These are phyloP conservation scores for Cnidoscolus chayamansa DNA, from an alignment of 441 rosid species.

Conservation along the genomic window DNA sequence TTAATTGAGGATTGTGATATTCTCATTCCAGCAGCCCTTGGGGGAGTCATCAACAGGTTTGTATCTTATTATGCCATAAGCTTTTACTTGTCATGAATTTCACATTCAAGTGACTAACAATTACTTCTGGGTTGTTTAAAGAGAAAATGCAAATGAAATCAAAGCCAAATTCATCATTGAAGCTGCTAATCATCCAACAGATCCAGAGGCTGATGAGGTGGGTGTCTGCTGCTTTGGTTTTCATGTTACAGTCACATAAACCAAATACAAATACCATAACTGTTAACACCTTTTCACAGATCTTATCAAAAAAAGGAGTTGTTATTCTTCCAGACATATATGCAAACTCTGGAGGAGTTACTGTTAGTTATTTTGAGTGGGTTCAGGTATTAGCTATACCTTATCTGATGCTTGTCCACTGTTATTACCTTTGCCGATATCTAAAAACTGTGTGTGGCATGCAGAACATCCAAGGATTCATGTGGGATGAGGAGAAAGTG, in stretches of 20 bases:
- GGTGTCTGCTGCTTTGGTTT: constrained; percentile 19
- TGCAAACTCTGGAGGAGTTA: constrained; percentile 94
- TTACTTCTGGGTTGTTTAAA: constrained; percentile 25
- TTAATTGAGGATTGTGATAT: constrained; percentile 89
- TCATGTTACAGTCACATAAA: neutral
- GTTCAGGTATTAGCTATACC: constrained; percentile 59
- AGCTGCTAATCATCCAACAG: constrained; percentile 98
- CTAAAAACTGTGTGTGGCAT: neutral
- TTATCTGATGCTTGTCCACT: neutral
- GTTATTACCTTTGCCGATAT: neutral
- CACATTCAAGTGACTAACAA: neutral
- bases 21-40: constrained; percentile 94
- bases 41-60: constrained; percentile 90
- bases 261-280: neutral
- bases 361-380: constrained; percentile 97
- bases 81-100: neutral
- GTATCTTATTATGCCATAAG: constrained; percentile 3
- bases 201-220: constrained; percentile 98
- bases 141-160: constrained; percentile 87
- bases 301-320: constrained; percentile 84
- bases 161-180: constrained; percentile 91
- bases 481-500: constrained; percentile 98
- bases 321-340: constrained; percentile 86
- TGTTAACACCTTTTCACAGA: constrained; percentile 39
- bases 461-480: constrained; percentile 95